These are phyloP conservation scores for Tremellales sp. DNA, from an alignment of 1,284 basidiomycete genomes.

Conservation along the genomic window DNA sequence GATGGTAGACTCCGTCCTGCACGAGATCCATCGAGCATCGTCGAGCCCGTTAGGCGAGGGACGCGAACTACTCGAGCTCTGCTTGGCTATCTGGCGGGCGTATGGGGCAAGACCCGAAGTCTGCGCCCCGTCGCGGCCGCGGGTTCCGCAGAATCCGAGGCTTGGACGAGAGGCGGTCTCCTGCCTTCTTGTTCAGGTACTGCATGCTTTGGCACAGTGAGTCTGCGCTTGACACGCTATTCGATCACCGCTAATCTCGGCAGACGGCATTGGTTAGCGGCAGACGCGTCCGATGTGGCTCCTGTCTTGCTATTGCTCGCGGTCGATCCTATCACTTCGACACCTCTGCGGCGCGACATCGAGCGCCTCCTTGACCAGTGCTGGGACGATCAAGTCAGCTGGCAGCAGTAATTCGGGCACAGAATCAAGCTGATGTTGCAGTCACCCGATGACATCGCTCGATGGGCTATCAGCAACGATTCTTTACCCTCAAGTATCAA, in stretches of 20 bases:
- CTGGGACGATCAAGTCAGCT: not conserved
- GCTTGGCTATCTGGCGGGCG: too few relatives aligned
- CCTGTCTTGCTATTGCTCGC: constrained; percentile 7
- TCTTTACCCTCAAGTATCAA: constrained; percentile 4
- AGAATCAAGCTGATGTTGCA: not conserved
- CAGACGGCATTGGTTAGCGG: not conserved
- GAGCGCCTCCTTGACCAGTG: constrained; percentile 2
- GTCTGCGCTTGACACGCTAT: not conserved
- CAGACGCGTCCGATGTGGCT: not conserved
- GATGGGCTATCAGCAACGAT: not conserved
- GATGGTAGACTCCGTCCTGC: too few relatives aligned
- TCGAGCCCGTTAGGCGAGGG: too few relatives aligned
- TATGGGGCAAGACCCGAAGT: too few relatives aligned
- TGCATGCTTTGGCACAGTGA: not conserved
- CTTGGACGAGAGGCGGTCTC: not conserved
- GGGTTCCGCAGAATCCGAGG: not conserved
- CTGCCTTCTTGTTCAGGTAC: not conserved
- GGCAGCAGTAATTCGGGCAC: not conserved
- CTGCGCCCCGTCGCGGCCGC: too few relatives aligned
- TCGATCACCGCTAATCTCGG: not conserved
- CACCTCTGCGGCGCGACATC: constrained; percentile 4
- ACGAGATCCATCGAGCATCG: too few relatives aligned
- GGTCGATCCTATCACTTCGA: constrained; percentile 8
- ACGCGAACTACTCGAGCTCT: too few relatives aligned
- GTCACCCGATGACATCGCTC: constrained; percentile 3